These are phyloP conservation scores for Lipomyces sp. DNA, from an alignment of 805 yeast species.

Conservation along the genomic window DNA sequence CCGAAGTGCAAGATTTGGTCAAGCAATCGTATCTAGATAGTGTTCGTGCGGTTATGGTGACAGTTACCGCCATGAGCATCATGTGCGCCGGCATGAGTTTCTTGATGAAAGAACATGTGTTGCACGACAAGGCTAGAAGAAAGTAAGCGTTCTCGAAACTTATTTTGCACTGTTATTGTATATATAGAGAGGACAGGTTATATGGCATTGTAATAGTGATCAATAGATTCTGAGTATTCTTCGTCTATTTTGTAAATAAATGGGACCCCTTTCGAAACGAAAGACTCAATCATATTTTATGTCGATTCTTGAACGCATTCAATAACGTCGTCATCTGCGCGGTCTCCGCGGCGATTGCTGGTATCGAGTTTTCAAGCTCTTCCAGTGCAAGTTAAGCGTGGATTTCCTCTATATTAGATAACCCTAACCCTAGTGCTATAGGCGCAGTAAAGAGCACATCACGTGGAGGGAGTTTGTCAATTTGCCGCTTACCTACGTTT, in stretches of 20 bases:
- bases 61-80: constrained; percentile 24
- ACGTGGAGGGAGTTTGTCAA: background rate
- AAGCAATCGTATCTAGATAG: constrained; percentile 25
- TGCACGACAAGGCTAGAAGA: constrained; percentile 26
- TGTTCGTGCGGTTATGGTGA: constrained; percentile 25
- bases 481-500: background rate
- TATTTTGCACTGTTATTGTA: background rate
- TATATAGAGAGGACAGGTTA: background rate
- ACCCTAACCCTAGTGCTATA: too few relatives aligned
- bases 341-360: too few relatives aligned
- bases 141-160: constrained; percentile 2
- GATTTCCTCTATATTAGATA: too few relatives aligned
- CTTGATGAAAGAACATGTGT: constrained; percentile 34
- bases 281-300: too few relatives aligned
- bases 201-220: background rate
- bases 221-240: background rate
- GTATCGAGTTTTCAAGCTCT: too few relatives aligned
- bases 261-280: too few relatives aligned
- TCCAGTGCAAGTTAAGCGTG: too few relatives aligned
- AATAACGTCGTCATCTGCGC: too few relatives aligned
- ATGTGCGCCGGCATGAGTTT: constrained; percentile 27
- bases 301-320: too few relatives aligned
- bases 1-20: constrained; percentile 24
- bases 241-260: too few relatives aligned
- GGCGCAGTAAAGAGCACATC: too few relatives aligned